Base-by-base conservation (phyloP, 2,329 filamentous ascomycete genomes). In the Cladobotryum mycophilum region DNA sequence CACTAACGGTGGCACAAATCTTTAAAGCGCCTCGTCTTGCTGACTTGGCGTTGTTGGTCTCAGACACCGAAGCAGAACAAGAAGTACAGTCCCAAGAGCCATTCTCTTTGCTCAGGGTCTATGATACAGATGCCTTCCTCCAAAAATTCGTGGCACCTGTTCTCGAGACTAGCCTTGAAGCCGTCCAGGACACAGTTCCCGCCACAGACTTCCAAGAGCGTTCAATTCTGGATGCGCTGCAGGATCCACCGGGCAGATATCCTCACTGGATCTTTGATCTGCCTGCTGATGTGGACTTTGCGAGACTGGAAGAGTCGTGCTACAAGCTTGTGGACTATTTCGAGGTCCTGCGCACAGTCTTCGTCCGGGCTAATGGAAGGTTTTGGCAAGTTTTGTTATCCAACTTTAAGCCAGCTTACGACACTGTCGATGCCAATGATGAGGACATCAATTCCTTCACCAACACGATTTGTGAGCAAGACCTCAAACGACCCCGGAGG, bases 301-400 rank as follows among this genome's bases (percentile, higher is more conserved):
- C 4, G 15, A 44, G 36, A 18, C 41, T 49, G 15, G 14, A 49
- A 36, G 17, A 20, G 14, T 33, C 47, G 13, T 44, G 40, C 22
- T 38, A 35, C 9, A 25, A 44, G 6, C 41, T 49, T 12, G 34
- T 49, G 33, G 36, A 25, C 11, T 34, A 49, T 33, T 49, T 49
- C 47, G 47, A 49, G 14, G 45, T 49, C 12, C 41, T 49, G 14
- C 47, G 37, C 41, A 44, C 41, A 17, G 47, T 49, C n/a, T 49
- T 49, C 14, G 38, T 49, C 34, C 41, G n/a, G n/a, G 47, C 47
- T 15, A 45, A 49, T 36, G 18, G 41, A 2, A 33, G 22, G 15
- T 49, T 49, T 49, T 49, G 47, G 47, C 47, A 49, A 45, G 47
- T 49, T 40, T 33, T 49, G 42, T 38, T 49, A 22, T 40, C 47